These are phyloP conservation scores for Sporodiniella umbellata DNA, from an alignment of 371 early-diverging fungal genomes.

Conservation along the genomic window DNA sequence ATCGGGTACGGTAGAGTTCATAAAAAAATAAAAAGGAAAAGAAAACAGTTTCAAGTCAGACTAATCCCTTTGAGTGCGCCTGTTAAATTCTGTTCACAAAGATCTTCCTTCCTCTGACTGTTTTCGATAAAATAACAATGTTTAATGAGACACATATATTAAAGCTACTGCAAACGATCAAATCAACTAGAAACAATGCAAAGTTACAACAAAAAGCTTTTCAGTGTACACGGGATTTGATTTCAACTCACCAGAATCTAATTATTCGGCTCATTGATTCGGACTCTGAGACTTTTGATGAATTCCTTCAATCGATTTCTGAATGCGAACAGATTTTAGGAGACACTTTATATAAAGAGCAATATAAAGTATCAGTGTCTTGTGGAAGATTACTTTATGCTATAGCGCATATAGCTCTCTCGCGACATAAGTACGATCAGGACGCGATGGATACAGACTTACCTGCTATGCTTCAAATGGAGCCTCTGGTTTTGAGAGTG, in stretches of 20 bases:
- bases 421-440: not conserved
- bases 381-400: conserved; percentile 16
- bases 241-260: conserved; percentile 19
- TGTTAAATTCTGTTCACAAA: conserved; percentile 18
- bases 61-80: not conserved
- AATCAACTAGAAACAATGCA: not conserved
- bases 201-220: conserved; percentile 16
- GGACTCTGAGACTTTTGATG: not conserved
- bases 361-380: conserved; percentile 17
- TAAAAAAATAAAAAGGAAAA: not conserved
- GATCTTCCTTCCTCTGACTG: not conserved
- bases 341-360: conserved; percentile 1
- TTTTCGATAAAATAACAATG: conserved; percentile 7
- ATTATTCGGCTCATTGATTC: conserved; percentile 6
- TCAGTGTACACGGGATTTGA: conserved; percentile 16
- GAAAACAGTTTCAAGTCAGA: not conserved
- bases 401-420: conserved; percentile 9
- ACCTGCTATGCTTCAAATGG: conserved; percentile 1
- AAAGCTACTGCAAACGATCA: conserved; percentile 9
- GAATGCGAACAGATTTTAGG: conserved; percentile 14
- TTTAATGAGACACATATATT: conserved; percentile 28
- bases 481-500: conserved; percentile 3
- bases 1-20: conserved; percentile 6
- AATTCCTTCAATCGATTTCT: conserved; percentile 4
- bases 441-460: conserved; percentile 20